Conservation (phyloP, 208 protist genomes). For the Trypanosoma vivax region DNA sequence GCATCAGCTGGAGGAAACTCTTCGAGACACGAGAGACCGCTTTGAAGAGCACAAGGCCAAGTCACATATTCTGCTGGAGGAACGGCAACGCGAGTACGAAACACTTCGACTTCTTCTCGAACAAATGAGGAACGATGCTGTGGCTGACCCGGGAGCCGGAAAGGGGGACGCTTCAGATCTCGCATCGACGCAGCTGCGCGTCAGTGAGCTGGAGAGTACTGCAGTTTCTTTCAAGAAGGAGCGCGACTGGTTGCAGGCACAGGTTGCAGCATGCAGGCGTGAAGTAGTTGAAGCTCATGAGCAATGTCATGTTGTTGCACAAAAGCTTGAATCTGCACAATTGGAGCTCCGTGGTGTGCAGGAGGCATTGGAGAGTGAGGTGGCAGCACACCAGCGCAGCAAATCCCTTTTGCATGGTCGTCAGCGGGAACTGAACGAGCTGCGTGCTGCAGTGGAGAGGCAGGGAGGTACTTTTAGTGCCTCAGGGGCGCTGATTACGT, state of each 20-base stretch:
- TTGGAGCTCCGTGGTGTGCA: constrained; percentile 23
- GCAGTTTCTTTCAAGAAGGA: background rate
- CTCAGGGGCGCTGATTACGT: constrained; percentile 6
- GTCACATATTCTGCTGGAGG: constrained; percentile 15
- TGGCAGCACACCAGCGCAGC: constrained; percentile 37
- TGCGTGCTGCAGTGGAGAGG: constrained; percentile 12
- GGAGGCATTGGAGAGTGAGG: constrained; percentile 52
- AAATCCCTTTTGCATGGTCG: constrained; percentile 20
- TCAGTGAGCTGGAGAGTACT: constrained; percentile 14
- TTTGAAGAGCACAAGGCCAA: constrained; percentile 23
- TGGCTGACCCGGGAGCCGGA: too few relatives aligned
- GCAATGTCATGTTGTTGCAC: background rate
- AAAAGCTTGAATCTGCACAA: constrained; percentile 10
- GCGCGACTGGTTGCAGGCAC: constrained; percentile 2
- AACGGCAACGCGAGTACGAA: constrained; percentile 25
- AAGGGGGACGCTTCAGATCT: too few relatives aligned
- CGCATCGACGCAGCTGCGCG: constrained; percentile 10
- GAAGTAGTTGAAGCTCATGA: constrained; percentile 4
- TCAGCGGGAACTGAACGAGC: constrained; percentile 9
- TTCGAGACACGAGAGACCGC: constrained; percentile 3
- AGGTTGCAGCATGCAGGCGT: background rate
- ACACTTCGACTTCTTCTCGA: constrained; percentile 12
- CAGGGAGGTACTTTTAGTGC: constrained; percentile 14
- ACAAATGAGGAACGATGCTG: background rate
- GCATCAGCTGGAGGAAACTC: constrained; percentile 14